Evolutionary conservation across 176 grass and related monocot genomes (phyloP).

Genomic region (Elaeis guineensis): DNA sequence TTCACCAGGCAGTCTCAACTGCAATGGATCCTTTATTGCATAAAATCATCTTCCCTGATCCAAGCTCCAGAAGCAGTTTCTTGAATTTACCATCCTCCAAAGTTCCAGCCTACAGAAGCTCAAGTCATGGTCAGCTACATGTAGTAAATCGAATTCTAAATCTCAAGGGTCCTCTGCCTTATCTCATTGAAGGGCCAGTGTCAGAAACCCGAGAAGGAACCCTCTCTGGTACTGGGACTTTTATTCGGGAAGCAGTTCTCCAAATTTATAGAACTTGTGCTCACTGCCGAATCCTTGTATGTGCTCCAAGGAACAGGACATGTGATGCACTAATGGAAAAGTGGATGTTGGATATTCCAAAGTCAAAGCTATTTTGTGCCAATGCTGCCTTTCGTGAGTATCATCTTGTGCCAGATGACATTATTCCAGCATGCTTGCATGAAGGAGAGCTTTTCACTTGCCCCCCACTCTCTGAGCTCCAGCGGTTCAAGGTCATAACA

Average conservation of each 20-base stretch:
- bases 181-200: constrained; percentile 27
- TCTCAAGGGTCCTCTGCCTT: constrained; percentile 16
- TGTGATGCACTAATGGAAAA: constrained; percentile 10
- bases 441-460: constrained; percentile 21
- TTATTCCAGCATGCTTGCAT: constrained; percentile 3
- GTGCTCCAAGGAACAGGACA: constrained; percentile 21
- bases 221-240: neutral
- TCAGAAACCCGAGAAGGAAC: neutral
- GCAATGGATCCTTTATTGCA: constrained; percentile 16
- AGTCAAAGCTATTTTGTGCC: constrained; percentile 23
- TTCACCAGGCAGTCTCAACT: constrained; percentile 22
- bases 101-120: neutral
- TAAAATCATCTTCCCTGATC: constrained; percentile 25
- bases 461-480: constrained; percentile 6
- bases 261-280: constrained; percentile 1
- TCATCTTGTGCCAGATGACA: constrained; percentile 23
- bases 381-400: constrained; percentile 29
- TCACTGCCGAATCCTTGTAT: constrained; percentile 19
- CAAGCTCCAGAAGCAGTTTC: neutral
- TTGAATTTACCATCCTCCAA: neutral
- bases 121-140: neutral
- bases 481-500: constrained; percentile 18
- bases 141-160: constrained; percentile 10
- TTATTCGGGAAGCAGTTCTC: constrained; percentile 17
- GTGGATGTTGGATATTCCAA: neutral